These are phyloP conservation scores for Anthostomella pinea DNA, from an alignment of 2,329 filamentous ascomycete species.

Conservation along the genomic window DNA sequence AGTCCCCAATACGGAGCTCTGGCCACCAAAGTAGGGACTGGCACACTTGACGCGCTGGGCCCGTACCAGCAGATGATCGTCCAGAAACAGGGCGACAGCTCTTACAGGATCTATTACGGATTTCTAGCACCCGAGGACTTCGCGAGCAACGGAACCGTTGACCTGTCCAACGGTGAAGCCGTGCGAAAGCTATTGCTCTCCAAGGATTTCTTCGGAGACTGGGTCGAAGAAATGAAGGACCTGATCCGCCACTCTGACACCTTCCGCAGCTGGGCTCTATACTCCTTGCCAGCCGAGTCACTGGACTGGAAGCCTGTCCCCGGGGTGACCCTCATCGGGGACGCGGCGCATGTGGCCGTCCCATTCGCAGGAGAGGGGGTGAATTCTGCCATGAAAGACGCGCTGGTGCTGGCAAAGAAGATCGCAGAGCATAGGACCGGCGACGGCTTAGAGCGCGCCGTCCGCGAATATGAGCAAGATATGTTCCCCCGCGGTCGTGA, in stretches of 20 bases:
- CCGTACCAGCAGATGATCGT: neutral
- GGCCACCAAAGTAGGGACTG: conserved; percentile 27
- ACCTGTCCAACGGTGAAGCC: neutral
- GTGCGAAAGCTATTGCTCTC: neutral
- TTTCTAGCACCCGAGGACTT: neutral
- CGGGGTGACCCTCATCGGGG: conserved; percentile 47
- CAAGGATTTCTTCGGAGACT: conserved; percentile 5
- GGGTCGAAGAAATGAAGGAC: conserved; percentile 11
- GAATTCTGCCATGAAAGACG: conserved; percentile 46
- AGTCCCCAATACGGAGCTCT: conserved; percentile 33
- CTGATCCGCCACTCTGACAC: conserved; percentile 13
- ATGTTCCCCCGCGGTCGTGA: too few species aligned
- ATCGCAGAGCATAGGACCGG: too few species aligned
- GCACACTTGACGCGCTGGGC: conserved; percentile 32
- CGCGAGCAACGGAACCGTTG: neutral
- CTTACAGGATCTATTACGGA: neutral
- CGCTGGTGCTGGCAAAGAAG: conserved; percentile 37
- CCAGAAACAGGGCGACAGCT: neutral
- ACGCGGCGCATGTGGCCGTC: conserved; percentile 47
- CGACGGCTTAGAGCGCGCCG: too few species aligned
- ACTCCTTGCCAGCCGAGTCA: conserved; percentile 10
- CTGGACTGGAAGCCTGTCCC: conserved; percentile 35
- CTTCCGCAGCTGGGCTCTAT: conserved; percentile 24
- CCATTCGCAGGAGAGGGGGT: conserved; percentile 47
- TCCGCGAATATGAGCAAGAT: too few species aligned